Evolutionary conservation across 2,329 filamentous ascomycete species (phyloP).

Genomic region (Falciphora oryzae): DNA sequence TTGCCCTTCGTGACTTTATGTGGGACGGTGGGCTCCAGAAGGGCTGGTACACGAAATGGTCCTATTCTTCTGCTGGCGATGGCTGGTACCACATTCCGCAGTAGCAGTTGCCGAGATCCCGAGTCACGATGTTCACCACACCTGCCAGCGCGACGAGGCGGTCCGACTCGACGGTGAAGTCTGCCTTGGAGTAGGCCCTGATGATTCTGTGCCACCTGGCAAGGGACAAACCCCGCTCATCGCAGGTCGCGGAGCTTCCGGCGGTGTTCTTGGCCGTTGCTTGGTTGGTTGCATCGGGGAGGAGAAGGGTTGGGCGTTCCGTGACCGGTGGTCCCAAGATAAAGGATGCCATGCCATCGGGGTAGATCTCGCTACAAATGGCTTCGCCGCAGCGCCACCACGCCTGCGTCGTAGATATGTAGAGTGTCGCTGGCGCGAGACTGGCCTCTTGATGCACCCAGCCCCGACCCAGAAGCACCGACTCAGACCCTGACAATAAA

Average conservation of each 20-base stretch:
- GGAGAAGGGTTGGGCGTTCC: not conserved
- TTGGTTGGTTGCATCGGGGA: not conserved
- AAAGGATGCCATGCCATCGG: not conserved
- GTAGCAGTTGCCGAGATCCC: not conserved
- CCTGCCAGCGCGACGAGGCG: not conserved
- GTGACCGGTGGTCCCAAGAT: not conserved
- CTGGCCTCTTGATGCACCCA: not conserved
- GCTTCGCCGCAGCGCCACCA: not conserved
- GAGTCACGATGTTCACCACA: not conserved
- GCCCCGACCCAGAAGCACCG: not conserved
- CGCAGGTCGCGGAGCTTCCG: not conserved
- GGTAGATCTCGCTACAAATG: not conserved
- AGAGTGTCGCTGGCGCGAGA: not conserved
- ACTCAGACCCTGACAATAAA: not conserved
- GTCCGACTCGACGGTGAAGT: constrained; percentile 3
- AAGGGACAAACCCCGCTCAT: not conserved
- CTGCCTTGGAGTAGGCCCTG: not conserved
- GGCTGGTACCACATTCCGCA: constrained; percentile 3
- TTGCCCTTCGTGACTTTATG: not conserved
- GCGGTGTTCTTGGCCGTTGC: too few species aligned
- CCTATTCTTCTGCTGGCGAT: not conserved
- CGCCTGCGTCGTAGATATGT: constrained; percentile 1
- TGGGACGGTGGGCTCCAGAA: not conserved
- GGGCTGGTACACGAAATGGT: not conserved
- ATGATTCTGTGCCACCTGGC: not conserved